These are phyloP conservation scores for Yarrowia porcina DNA, from an alignment of 805 yeast genomes.

Conservation along the genomic window DNA sequence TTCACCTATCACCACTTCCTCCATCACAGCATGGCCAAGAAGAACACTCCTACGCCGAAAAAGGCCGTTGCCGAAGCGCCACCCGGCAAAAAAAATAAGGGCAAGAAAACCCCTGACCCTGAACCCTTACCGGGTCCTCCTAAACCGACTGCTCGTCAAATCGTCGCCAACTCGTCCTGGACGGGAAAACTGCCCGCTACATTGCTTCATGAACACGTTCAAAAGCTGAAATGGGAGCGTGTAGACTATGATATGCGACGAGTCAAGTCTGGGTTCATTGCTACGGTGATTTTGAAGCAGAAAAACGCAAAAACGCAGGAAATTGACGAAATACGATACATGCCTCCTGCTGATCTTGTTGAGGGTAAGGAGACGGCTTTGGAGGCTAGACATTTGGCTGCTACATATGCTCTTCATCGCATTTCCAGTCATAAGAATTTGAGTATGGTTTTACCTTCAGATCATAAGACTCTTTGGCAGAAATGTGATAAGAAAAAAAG, in stretches of 20 bases:
- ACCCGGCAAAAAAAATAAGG: background rate
- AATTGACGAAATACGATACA: constrained; percentile 53
- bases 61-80: background rate
- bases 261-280: constrained; percentile 56
- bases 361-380: constrained; percentile 73
- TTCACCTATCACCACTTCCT: too few species aligned
- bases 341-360: constrained; percentile 49
- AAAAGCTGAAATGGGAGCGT: constrained; percentile 83
- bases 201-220: constrained; percentile 80
- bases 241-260: constrained; percentile 71
- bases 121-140: background rate
- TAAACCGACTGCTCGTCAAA: constrained; percentile 9
- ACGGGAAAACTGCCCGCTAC: constrained; percentile 93
- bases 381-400: constrained; percentile 87
- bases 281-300: constrained; percentile 62
- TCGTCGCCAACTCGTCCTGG: constrained; percentile 78
- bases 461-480: constrained; percentile 76
- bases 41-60: constrained; percentile 16
- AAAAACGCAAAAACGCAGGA: constrained; percentile 81
- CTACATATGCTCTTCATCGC: constrained; percentile 81
- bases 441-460: constrained; percentile 81
- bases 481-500: constrained; percentile 62
- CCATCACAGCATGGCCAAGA: background rate
- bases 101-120: background rate
- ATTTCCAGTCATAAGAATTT: constrained; percentile 77